Conservation (phyloP, 2,329 filamentous ascomycete genomes). For the Exophiala lecanii-corni region DNA sequence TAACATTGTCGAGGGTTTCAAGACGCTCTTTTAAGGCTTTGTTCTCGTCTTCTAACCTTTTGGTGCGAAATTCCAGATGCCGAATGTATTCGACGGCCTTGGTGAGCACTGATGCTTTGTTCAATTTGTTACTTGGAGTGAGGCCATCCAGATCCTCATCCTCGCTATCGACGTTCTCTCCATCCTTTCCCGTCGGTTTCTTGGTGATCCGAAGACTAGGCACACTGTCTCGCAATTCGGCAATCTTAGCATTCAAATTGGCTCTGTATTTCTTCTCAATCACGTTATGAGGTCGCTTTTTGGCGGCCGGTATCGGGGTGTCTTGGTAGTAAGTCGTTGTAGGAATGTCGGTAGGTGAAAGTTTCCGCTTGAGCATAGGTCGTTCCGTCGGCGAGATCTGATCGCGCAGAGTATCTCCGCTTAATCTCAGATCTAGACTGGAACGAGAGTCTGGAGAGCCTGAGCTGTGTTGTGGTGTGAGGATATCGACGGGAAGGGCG, state of each 20-base stretch:
- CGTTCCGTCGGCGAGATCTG: constrained; percentile 12
- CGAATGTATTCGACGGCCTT: constrained; percentile 96
- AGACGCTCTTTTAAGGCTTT: constrained; percentile 71
- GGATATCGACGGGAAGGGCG: constrained; percentile 23
- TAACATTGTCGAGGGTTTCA: constrained; percentile 68
- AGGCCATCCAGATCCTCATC: constrained; percentile 76
- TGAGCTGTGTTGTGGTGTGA: constrained; percentile 27
- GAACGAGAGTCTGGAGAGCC: constrained; percentile 24
- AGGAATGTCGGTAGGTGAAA: constrained; percentile 52
- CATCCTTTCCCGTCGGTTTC: constrained; percentile 53
- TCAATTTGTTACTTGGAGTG: constrained; percentile 85
- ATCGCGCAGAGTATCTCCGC: constrained; percentile 26
- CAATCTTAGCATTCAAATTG: constrained; percentile 96
- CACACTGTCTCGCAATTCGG: constrained; percentile 83
- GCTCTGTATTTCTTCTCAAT: constrained; percentile 96
- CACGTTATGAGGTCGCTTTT: constrained; percentile 97
- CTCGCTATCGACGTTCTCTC: constrained; percentile 63
- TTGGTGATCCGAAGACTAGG: constrained; percentile 82
- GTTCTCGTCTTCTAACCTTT: constrained; percentile 76
- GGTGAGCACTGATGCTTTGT: constrained; percentile 93
- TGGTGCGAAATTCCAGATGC: constrained; percentile 87
- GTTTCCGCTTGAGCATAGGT: constrained; percentile 62
- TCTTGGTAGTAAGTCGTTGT: constrained; percentile 60
- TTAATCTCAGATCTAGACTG: constrained; percentile 23
- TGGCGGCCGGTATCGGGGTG: constrained; percentile 53